Conservation (phyloP, 352 stramenopile species). For the Bremia lactucae region DNA sequence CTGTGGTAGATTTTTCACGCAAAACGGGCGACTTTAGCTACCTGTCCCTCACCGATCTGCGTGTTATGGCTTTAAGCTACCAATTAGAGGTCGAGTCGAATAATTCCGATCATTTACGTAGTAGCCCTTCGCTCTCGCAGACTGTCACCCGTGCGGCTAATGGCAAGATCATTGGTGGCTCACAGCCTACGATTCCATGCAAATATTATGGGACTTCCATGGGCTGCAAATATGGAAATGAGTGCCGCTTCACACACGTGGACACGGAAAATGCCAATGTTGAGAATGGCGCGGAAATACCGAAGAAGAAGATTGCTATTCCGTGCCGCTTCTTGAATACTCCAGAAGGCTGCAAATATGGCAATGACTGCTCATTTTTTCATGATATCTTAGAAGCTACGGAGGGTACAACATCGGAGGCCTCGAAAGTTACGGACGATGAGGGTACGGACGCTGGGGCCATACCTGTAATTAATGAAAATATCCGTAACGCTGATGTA, state of each 20-base stretch:
- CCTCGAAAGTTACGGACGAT: too few species aligned
- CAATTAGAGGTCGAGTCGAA: constrained; percentile 76
- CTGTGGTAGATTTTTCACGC: constrained; percentile 71
- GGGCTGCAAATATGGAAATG: constrained; percentile 70
- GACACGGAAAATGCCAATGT: constrained; percentile 8
- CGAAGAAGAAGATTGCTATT: constrained; percentile 55
- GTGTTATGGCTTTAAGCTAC: constrained; percentile 82
- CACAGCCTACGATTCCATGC: constrained; percentile 42
- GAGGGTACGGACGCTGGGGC: constrained; percentile 14
- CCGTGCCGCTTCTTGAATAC: constrained; percentile 72
- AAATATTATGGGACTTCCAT: constrained; percentile 73
- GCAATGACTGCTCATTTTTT: constrained; percentile 59
- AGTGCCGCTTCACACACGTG: constrained; percentile 78
- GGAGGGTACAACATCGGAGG: background rate
- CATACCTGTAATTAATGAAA: constrained; percentile 31
- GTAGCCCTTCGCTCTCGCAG: constrained; percentile 53
- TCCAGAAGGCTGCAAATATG: constrained; percentile 57
- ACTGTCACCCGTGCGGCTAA: constrained; percentile 55
- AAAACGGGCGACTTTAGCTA: constrained; percentile 82
- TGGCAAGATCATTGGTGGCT: constrained; percentile 50
- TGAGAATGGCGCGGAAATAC: constrained; percentile 12
- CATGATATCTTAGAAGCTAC: constrained; percentile 34
- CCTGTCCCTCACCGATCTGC: constrained; percentile 78
- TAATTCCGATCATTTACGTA: constrained; percentile 53
- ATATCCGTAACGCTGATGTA: constrained; percentile 66